phyloP scores from a whole-genome alignment of 192 early-diverging fungal genomes.

The Chytriomyces confervae region DNA sequence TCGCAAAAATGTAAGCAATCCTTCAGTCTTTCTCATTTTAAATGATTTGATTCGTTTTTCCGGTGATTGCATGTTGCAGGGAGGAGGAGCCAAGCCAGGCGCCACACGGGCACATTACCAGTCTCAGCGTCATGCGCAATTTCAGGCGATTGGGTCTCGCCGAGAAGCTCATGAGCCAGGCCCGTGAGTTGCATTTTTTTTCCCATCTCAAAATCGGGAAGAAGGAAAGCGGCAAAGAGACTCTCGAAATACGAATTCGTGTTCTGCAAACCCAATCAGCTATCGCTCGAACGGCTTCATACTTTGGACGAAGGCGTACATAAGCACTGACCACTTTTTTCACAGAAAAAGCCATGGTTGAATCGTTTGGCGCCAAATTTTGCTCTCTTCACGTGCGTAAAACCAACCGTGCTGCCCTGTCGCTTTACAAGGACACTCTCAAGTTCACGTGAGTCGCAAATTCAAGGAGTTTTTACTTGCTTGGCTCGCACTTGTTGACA shows the following conservation, averaged over 20 bases:
- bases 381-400: constrained; percentile 95
- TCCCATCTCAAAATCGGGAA: too few relatives aligned
- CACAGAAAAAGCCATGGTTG: constrained; percentile 81
- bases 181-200: constrained; percentile 59
- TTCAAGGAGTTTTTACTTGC: background rate
- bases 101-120: constrained; percentile 95
- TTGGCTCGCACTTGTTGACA: background rate
- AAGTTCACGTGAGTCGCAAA: constrained; percentile 72
- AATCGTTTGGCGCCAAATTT: constrained; percentile 83
- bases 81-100: constrained; percentile 74
- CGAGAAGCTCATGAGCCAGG: constrained; percentile 94
- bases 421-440: constrained; percentile 90
- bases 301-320: background rate
- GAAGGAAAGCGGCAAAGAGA: background rate
- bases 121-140: constrained; percentile 93
- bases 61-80: constrained; percentile 50
- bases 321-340: background rate
- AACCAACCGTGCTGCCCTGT: constrained; percentile 91
- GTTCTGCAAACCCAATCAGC: background rate
- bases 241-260: background rate
- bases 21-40: constrained; percentile 21
- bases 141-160: constrained; percentile 97
- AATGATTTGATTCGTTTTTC: background rate
- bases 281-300: background rate
- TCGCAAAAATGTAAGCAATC: constrained; percentile 87